Base-by-base conservation (phyloP, 441 rosid species). In the Eruca vesicaria region DNA sequence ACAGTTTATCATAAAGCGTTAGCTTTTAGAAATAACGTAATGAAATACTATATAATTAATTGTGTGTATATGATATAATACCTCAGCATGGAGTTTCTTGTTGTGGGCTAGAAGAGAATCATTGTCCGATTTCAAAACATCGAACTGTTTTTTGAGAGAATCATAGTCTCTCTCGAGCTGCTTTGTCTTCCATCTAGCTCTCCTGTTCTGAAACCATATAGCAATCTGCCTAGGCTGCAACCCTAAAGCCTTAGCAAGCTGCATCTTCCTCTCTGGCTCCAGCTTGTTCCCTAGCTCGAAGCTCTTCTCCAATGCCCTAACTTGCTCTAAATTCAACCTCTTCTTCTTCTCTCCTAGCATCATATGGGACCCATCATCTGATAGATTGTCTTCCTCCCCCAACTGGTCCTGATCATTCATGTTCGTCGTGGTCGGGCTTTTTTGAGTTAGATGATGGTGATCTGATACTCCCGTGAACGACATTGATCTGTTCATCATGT, bases 131-230 rank as follows among this genome's bases (percentile, higher is more conserved):
- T 91, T 93, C 71, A 93, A 79, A 1, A 84, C 81, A 53, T 93
- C 94, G 76, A 83, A 88, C 71, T 90, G 93, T 82, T 86, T 90
- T 86, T 88, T 93, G 76, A 93, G 77, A 29, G 85, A 85, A 56
- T 85, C 92, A 72, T 89, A 93, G 72, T 91, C 98, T 78, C 84
- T 88, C 86, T 93, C 98, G 73, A 93, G 74, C 72, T 93, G 97
- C 83, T 93, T 93, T n/a, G 97, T 91, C 86, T 93, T 93, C 96
- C 97, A 93, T 56, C 98, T 79, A 35, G 98, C 98, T 75, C 98
- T 85, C 76, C 98, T 84, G 79, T 93, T 93, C 68, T 93, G 98
- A 77, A 93, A 93, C 98, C 98, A 93, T 4, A 93, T 93, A 31
- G 98, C 96, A 14, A 93, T 77, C 79, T 93, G 98, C 31, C 97